phyloP scores from a whole-genome alignment of 208 protist genomes.

The Borovskyia barvae region DNA sequence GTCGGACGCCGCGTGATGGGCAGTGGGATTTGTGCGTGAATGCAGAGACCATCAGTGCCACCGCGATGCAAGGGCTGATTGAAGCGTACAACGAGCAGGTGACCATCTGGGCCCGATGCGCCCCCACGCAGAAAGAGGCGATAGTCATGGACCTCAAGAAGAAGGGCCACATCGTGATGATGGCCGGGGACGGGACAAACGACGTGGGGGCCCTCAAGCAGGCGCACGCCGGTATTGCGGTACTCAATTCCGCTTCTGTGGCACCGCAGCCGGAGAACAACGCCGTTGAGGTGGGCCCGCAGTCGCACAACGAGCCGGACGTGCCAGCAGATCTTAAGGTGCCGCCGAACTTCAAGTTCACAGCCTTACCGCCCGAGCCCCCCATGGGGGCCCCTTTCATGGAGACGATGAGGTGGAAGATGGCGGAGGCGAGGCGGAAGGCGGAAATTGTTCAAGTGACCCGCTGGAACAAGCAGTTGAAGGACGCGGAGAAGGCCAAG shows the following conservation, averaged over 20 bases:
- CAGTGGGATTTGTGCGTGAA: constrained; percentile 88
- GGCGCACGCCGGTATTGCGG: constrained; percentile 96
- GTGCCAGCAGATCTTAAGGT: constrained; percentile 72
- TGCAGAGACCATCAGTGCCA: constrained; percentile 52
- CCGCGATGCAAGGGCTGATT: constrained; percentile 44
- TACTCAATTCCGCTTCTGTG: constrained; percentile 90
- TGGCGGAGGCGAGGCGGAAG: constrained; percentile 81
- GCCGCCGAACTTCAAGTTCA: constrained; percentile 84
- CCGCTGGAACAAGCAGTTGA: constrained; percentile 79
- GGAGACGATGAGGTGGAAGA: constrained; percentile 75
- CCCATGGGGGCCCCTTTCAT: constrained; percentile 61
- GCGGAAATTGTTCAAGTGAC: constrained; percentile 78
- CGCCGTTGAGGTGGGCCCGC: constrained; percentile 38
- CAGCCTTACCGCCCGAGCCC: constrained; percentile 66
- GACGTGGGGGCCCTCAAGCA: constrained; percentile 99
- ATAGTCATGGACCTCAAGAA: constrained; percentile 89
- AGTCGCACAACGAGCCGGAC: constrained; percentile 88
- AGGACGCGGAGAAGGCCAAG: constrained; percentile 54
- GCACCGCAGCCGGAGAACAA: constrained; percentile 27
- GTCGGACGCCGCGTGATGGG: constrained; percentile 29
- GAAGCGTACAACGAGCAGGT: constrained; percentile 75
- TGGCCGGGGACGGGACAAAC: constrained; percentile 95
- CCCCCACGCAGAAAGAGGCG: constrained; percentile 87
- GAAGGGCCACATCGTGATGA: constrained; percentile 86
- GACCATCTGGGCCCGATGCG: constrained; percentile 89